phyloP scores from a whole-genome alignment of 768 basidiomycete species.

The Boletus reticulatus region DNA sequence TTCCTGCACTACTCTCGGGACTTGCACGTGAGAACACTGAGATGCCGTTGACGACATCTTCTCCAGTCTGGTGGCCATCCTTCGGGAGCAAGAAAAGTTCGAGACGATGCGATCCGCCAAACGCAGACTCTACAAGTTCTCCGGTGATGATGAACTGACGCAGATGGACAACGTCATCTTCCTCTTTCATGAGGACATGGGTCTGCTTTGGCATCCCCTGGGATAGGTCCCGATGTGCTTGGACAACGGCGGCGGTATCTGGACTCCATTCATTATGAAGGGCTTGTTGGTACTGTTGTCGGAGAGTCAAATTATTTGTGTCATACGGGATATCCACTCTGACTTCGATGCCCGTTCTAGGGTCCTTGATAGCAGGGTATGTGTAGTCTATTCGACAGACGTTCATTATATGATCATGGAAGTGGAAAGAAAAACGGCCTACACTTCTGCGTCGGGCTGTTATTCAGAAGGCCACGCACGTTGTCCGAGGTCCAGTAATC shows the following conservation, averaged over 20 bases:
- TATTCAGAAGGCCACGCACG: background rate
- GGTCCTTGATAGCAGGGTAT: slow-evolving; percentile 16
- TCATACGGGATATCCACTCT: slow-evolving; percentile 15
- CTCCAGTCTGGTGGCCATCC: background rate
- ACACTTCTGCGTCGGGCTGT: slow-evolving; percentile 4
- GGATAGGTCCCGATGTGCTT: background rate
- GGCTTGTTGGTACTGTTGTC: slow-evolving; percentile 1
- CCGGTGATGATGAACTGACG: slow-evolving; percentile 9
- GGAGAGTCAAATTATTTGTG: background rate
- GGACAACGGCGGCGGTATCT: background rate
- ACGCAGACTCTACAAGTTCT: slow-evolving; percentile 13
- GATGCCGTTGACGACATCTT: slow-evolving; percentile 9
- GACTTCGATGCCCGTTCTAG: background rate
- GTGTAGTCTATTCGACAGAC: slow-evolving; percentile 13
- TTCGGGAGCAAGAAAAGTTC: slow-evolving; percentile 12
- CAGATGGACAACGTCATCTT: background rate
- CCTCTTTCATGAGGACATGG: slow-evolving; percentile 5
- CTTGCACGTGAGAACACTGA: slow-evolving; percentile 7
- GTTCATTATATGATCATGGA: background rate
- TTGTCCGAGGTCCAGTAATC: slow-evolving; percentile 13
- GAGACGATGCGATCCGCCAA: slow-evolving; percentile 14
- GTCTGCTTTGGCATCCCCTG: background rate
- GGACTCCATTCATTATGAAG: slow-evolving; percentile 5
- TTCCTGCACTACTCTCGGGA: background rate
- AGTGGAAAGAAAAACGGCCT: background rate